Evolutionary conservation across 805 yeast species (phyloP), one percentile per base, ranked within the genome.

Genomic region (Candida quercuum): DNA sequence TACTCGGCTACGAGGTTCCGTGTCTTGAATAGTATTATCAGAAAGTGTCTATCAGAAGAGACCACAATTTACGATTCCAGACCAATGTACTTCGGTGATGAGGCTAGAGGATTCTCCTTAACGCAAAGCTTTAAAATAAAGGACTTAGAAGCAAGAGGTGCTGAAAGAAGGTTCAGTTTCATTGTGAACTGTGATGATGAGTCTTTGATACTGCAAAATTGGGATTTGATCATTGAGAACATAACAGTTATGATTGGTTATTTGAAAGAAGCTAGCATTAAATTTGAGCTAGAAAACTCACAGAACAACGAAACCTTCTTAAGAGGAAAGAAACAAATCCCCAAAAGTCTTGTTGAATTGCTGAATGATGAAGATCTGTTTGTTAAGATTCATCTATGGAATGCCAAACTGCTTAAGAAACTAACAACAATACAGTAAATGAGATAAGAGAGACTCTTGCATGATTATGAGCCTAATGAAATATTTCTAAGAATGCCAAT

Each of bases 81-180:
- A 35, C 86, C 88, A 0, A 60, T 80, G 48, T 73, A 74, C 44
- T 77, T 74, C 48, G 86, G 84, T 4, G 87, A 82, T 48, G 71
- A 72, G 11, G 49, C 62, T 4, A 67, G 74, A 40, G 89, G 89
- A 0, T 71, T 72, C 45, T 76, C 86, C 21, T 56, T 82, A 7
- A 68, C 74, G 12, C 64, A 74, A 39, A 70, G 79, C 4, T 81
- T 83, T 62, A 80, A 80, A 52, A 56, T 81, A 22, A 64, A 66
- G 28, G 91, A 83, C 54, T 59, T 67, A 11, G 74, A 76, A 33
- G 88, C 91, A 0, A 64, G 91, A 39, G 91, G 91, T 2, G 75
- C 82, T 1, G 88, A 83, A 53, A 62, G 91, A 40, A 71, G 83
- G 36, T 83, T 81, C 47, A 67, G 81, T 1, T 54, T 80, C 15